phyloP scores from a whole-genome alignment of 2,329 filamentous ascomycete genomes.

The Ustulina deusta region DNA sequence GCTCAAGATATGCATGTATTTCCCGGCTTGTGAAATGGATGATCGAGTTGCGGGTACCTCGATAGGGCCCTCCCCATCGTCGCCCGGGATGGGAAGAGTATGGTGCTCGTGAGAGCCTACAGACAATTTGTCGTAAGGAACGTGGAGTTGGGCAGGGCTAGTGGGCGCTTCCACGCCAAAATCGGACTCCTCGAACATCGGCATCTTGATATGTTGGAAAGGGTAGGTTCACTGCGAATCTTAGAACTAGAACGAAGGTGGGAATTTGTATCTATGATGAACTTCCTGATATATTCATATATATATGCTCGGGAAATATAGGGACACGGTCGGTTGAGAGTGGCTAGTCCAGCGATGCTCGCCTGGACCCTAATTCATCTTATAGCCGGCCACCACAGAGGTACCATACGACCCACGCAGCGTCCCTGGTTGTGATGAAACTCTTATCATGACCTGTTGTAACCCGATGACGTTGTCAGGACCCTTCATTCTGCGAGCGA shows the following conservation, averaged over 20 bases:
- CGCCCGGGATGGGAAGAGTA: conserved; percentile 57
- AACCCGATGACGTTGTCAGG: conserved; percentile 32
- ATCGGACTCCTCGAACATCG: conserved; percentile 69
- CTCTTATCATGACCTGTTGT: conserved; percentile 23
- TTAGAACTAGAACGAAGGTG: conserved; percentile 13
- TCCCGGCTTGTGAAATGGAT: conserved; percentile 73
- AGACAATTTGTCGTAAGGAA: conserved; percentile 23
- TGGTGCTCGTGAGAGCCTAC: conserved; percentile 37
- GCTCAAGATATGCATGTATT: conserved; percentile 80
- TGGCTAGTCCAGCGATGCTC: conserved; percentile 28
- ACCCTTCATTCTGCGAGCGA: conserved; percentile 22
- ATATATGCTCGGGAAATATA: conserved; percentile 25
- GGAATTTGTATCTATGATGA: conserved; percentile 16
- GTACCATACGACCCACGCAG: conserved; percentile 2
- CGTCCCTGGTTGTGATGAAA: conserved; percentile 9
- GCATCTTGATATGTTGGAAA: conserved; percentile 60
- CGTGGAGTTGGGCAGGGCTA: conserved; percentile 38
- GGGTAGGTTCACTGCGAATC: neutral
- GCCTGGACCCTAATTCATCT: conserved; percentile 28
- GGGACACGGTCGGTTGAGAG: conserved; percentile 13
- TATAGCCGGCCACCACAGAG: conserved; percentile 15
- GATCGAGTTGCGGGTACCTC: conserved; percentile 78
- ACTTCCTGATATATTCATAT: conserved; percentile 11
- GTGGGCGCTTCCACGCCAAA: conserved; percentile 57
- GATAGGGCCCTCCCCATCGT: conserved; percentile 64